Base-by-base conservation (phyloP, 2,329 filamentous ascomycete species). In the Corynespora cassiicola region DNA sequence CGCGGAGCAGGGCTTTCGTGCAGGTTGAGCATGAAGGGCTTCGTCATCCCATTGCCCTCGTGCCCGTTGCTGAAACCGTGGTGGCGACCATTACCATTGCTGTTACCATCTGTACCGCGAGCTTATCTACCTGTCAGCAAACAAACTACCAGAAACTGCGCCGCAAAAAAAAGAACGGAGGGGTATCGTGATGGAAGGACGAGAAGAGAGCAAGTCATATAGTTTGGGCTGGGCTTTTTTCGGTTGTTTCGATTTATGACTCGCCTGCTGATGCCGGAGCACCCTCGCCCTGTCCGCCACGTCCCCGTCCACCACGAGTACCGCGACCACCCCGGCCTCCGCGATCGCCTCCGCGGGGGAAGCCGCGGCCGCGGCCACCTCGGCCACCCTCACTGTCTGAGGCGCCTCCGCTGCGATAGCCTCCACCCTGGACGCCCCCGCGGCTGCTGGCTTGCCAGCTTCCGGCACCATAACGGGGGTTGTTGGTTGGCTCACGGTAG, bases 361-460 rank as follows among this genome's bases (percentile, higher is more conserved):
- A 49, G 17, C 54, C 55, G 4, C 80, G 74, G 37, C 69, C 68
- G 18, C 72, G 77, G 18, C 78, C 78, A 36, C 80, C 78, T 44
- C 82, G 78, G 43, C 88, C 86, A 49, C 78, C 76, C 60, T 90
- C 88, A 54, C 86, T 88, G 62, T 86, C 84, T 44, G 85, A 91
- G 42, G 88, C 89, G 36, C 84, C 88, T 38, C 87, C 88, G 61
- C 90, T 95, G 55, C 89, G 85, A 74, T 96, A 96, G 43, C 89
- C 90, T 54, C 86, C 87, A n/a, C 74, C 66, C 50, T 77, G 76
- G 18, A 75, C 73, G 31, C 83, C 82, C 36, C 86, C 82, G 31
- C 87, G 79, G 50, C 76, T 75, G 66, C 80, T 86, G 30, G 84
- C 84, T 52, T 78, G 75, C 80, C 80, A 84, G 30, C 71, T 77